Evolutionary conservation across 305 asterid species (phyloP), one percentile per base, ranked within the genome.

Genomic region (Solanum chacoense): DNA sequence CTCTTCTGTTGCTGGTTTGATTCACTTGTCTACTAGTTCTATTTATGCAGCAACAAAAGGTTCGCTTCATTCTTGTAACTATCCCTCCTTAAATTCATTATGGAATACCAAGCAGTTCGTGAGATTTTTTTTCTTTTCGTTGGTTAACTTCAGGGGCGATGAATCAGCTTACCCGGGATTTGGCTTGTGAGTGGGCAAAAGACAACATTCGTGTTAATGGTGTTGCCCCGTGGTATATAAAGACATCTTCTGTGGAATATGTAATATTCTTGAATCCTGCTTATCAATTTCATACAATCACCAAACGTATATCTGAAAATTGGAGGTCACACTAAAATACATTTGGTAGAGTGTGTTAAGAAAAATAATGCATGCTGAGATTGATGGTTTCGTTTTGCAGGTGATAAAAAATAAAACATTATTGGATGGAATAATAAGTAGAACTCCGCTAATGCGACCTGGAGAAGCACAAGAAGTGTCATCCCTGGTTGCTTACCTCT

Each of bases 171-270:
- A 93, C 99, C 20, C 94, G 87, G 84, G 94, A 97, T 90, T 90
- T 97, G 93, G 97, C 99, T 16, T 96, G 99, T 88, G 99, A 97
- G 90, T 97, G 99, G 99, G 99, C 96, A 69, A 94, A 94, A 91
- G 98, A 97, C 90, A 91, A 90, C 88, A 95, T 97, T 91, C 96
- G 99, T 88, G 98, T 97, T 89, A 97, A 97, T 90, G 89, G 91
- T 84, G 98, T 96, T 86, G 98, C 99, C 50, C 99, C 99, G 8
- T 94, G 98, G 98, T 97, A 95, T 89, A 96, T 94, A 94, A 94
- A 86, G 88, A 97, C 99, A 79, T 90, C 99, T 26, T 95, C 95
- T 36, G 98, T 94, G 84, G 93, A 94, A 92, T 42, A 85, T 72
- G 99, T 97, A 94, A 94, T 94, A 71, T 29, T 29, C 59, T n/a